Percentiles rank a stretch among this genome's conserved stretches.
phyloP scores from a whole-genome alignment of 352 stramenopile genomes.

The Pythium myriotylum region DNA sequence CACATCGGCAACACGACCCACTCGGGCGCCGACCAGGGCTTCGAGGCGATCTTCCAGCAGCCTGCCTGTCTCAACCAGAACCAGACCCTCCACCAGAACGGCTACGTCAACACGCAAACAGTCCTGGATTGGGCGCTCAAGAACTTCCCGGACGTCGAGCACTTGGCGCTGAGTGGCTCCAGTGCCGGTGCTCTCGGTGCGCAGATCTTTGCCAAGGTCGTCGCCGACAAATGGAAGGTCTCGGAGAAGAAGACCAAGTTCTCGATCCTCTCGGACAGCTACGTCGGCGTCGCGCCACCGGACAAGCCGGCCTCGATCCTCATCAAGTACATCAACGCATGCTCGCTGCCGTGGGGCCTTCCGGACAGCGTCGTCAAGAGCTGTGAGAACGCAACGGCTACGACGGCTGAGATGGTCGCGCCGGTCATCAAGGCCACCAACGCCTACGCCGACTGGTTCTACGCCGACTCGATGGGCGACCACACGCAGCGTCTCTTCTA shows the following conservation, averaged over 20 bases:
- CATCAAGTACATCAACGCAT: slow-evolving; percentile 60
- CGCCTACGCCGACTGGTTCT: slow-evolving; percentile 66
- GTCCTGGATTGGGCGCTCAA: slow-evolving; percentile 21
- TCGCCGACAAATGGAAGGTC: slow-evolving; percentile 54
- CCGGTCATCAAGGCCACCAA: slow-evolving; percentile 43
- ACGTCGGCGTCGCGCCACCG: slow-evolving; percentile 56
- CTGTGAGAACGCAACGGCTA: slow-evolving; percentile 46
- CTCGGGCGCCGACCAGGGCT: slow-evolving; percentile 30
- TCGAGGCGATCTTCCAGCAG: slow-evolving; percentile 42
- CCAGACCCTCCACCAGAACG: slow-evolving; percentile 34
- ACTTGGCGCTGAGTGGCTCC: slow-evolving; percentile 23
- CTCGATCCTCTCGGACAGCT: slow-evolving; percentile 58
- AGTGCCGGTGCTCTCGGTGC: slow-evolving; percentile 49
- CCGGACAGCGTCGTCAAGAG: slow-evolving; percentile 26
- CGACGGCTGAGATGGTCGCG: slow-evolving; percentile 43
- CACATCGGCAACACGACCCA: slow-evolving; percentile 48
- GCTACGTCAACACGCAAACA: slow-evolving; percentile 21
- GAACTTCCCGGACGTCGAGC: slow-evolving; percentile 25
- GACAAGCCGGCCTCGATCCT: slow-evolving; percentile 43
- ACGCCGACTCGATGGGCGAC: slow-evolving; percentile 62
- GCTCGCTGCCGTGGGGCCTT: slow-evolving; percentile 41
- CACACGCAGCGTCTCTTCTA: slow-evolving; percentile 65
- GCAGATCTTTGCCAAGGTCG: slow-evolving; percentile 45
- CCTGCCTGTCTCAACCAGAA: slow-evolving; percentile 47
- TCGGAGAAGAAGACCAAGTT: slow-evolving; percentile 42